Base-by-base conservation (phyloP, 2,329 filamentous ascomycete genomes). In the Periconia digitata region DNA sequence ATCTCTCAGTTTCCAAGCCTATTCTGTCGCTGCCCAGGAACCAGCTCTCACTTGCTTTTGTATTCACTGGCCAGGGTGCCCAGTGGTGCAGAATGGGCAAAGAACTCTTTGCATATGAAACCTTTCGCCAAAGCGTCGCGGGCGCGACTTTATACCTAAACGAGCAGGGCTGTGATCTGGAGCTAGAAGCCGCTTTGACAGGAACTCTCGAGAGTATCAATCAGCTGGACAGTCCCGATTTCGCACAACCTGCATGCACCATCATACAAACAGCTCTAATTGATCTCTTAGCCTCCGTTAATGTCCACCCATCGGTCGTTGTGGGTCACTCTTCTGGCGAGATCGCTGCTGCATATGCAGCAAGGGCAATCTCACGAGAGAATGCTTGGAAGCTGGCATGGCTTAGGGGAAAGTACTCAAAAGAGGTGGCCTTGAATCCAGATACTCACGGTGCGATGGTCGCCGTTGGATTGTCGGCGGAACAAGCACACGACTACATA, bases 61-160 rank as follows among this genome's bases (percentile, higher is more conserved):
- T 66, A 1, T 69, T 67, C 49, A 68, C 63, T 2, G 66, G 66
- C 1, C 65, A 69, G 48, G 65, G 66, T 12, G 64, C 65, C 2
- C 62, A 66, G 32, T 68, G 56, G 52, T 6, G 34, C 34, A 43
- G 44, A 0, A 67, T 67, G 64, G 64, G 60, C 29, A 22, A 21
- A 24, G 42, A 44, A 15, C 21, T 44, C 18, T 22, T n/a, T 18
- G n/a, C 16, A 43, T 15, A 5, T 8, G 32, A 15, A 12, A 17
- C 4, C 16, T 29, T 13, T 22, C 40, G n/a, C 24, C 20, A 10
- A 16, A 8, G 17, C 32, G 12, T 29, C 40, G 29, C 21, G 29
- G 18, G 24, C 16, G 40, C 10, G 15, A 17, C 22, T 16, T 16
- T 43, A 23, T 22, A 29, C 16, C 17, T 34, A 7, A 23, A 22